Evolutionary conservation across 1,139 yeast genomes (phyloP).

Genomic region (Kodamaea fungicola): DNA sequence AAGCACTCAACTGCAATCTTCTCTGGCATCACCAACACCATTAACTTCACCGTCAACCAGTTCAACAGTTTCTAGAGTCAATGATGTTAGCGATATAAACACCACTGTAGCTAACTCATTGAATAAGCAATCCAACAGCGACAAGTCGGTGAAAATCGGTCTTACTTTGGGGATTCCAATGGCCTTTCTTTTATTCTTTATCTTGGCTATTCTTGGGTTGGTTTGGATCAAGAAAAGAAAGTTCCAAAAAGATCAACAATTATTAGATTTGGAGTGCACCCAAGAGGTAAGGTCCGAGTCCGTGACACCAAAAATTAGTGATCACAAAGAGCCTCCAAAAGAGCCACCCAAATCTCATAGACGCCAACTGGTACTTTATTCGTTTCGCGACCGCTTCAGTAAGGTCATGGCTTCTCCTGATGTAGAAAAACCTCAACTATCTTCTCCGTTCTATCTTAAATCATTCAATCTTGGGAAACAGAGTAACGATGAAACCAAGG

Average conservation of each 20-base stretch:
- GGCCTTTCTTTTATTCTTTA: conserved; percentile 28
- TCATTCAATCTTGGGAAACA: conserved; percentile 24
- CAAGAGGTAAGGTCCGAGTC: too few species aligned
- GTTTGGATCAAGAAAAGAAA: conserved; percentile 16
- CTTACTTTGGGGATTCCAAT: conserved; percentile 45
- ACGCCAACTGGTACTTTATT: conserved; percentile 10
- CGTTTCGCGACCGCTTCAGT: conserved; percentile 17
- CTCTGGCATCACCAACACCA: too few species aligned
- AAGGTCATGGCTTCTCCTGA: too few species aligned
- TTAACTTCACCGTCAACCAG: too few species aligned
- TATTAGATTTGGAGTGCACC: too few species aligned
- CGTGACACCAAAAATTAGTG: too few species aligned
- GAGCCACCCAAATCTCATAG: too few species aligned
- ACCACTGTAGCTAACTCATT: background rate
- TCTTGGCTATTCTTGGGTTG: conserved; percentile 21
- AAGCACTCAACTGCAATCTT: too few species aligned
- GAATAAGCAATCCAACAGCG: conserved; percentile 3
- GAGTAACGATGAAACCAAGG: background rate
- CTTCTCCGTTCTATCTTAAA: conserved; percentile 34
- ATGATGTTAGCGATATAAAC: too few species aligned
- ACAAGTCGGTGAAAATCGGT: conserved; percentile 24
- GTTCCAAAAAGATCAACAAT: conserved; percentile 8
- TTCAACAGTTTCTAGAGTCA: too few species aligned
- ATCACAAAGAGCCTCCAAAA: too few species aligned
- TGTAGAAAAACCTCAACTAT: too few species aligned